Evolutionary conservation across 345 rosid species (phyloP), one percentile per base, ranked within the genome.

Genomic region (Microthlaspi erraticum): DNA sequence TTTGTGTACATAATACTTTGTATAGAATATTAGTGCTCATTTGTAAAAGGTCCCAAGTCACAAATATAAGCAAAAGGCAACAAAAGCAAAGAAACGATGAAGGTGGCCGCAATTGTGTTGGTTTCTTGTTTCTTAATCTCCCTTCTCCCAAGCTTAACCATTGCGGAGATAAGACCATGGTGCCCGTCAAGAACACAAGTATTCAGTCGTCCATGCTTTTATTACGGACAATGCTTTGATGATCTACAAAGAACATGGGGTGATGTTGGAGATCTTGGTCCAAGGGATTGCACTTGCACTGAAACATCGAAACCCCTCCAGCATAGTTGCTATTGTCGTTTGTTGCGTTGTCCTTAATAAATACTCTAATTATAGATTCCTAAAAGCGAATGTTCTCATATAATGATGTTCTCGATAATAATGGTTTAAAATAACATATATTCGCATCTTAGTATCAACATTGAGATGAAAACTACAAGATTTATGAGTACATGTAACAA

Each of bases 251-350:
- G 14, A 1, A 71, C 69, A n/a, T 71, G 57, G 57, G 17, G 0
- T 36, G 0, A 19, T 8, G 5, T 6, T 45, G 76, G 68, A 43
- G 53, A 61, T 10, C 70, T 63, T 54, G 44, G 64, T 54, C 76
- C 76, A 5, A 42, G 45, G 6, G 63, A 63, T 20, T 63, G 76
- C 41, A 72, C 45, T 63, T 72, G 76, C 64, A 63, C 69, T 53
- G 0, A 48, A 44, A 55, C 2, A 2, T 23, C 3, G 26, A 23
- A 34, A 0, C 70, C 70, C 3, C 70, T 63, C 0, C 63, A 55
- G n/a, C 70, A 42, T 72, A 48, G 43, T 7, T 72, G 76, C 14
- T 44, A 53, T 53, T 63, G 76, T 55, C 70, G 18, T 33, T 43
- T 1, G 13, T 41, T 70, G 39, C 7, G 68, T 29, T 70, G 74